These are phyloP conservation scores for Pichia terricola DNA, from an alignment of 1,139 yeast species.

Conservation along the genomic window DNA sequence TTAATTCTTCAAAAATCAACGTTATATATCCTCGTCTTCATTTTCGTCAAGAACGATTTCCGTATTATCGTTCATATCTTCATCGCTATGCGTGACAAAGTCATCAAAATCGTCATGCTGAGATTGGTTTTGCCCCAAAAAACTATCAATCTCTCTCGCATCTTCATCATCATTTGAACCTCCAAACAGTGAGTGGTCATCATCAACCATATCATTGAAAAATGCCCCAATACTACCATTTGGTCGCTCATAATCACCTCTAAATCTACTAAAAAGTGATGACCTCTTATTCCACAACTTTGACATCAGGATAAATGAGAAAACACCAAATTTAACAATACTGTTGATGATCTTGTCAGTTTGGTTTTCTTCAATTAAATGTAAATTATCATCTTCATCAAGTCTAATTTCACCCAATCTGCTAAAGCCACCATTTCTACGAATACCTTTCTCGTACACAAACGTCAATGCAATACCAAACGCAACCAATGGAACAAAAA, in stretches of 20 bases:
- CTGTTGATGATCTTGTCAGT: slow-evolving; percentile 54
- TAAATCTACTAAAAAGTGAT: slow-evolving; percentile 28
- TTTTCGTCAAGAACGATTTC: slow-evolving; percentile 2
- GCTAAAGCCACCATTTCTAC: slow-evolving; percentile 71
- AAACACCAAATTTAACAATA: slow-evolving; percentile 50
- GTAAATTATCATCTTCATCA: slow-evolving; percentile 55
- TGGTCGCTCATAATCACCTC: slow-evolving; percentile 19
- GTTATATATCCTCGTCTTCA: slow-evolving; percentile 1
- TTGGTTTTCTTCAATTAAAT: slow-evolving; percentile 56
- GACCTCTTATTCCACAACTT: slow-evolving; percentile 34
- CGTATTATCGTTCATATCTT: slow-evolving; percentile 7
- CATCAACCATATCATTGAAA: slow-evolving; percentile 34
- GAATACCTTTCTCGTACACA: slow-evolving; percentile 72
- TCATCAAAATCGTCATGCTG: slow-evolving; percentile 15
- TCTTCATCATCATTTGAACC: slow-evolving; percentile 43
- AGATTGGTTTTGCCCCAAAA: slow-evolving; percentile 19
- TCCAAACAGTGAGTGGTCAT: slow-evolving; percentile 27
- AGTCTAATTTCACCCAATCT: slow-evolving; percentile 81
- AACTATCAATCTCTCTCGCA: slow-evolving; percentile 27
- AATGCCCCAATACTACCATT: slow-evolving; percentile 33
- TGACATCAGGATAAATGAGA: slow-evolving; percentile 34
- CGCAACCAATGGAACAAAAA: slow-evolving; percentile 49
- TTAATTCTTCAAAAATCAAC: no score
- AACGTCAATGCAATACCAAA: slow-evolving; percentile 56
- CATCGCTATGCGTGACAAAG: slow-evolving; percentile 6